Base-by-base conservation (phyloP, 129 eudicot species). In the Helichrysum umbraculigerum region DNA sequence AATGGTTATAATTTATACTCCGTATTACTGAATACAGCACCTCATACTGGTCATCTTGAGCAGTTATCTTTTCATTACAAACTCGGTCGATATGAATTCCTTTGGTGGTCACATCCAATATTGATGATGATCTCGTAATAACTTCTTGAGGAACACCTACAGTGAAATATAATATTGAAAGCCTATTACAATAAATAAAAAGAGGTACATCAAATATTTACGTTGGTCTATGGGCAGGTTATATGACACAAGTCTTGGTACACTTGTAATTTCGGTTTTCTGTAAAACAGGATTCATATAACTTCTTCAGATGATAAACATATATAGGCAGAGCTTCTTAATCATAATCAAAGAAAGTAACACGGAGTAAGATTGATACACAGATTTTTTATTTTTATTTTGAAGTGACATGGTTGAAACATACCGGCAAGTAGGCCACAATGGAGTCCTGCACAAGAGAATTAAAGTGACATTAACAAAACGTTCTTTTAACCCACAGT, bases 351-450 rank as follows among this genome's bases (percentile, higher is more conserved):
- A 20, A 35, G 3, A 19, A 58, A 33, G 14, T 19, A 35, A 14
- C 3, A 29, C 28, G 28, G 12, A 19, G 37, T 30, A 15, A 72
- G 11, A 39, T 20, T 25, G 28, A 25, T 25, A 32, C 32, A 16
- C 32, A 47, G 66, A 25, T 44, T 19, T 10, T 41, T 15, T 39
- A 25, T n/a, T 30, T n/a, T 10, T 21, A 71, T 75, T 75, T 33
- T 70, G 20, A 66, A 8, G 61, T 59, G 37, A 30, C 54, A 71
- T 67, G 41, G 1, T 56, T 33, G 33, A 84, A 54, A 84, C 90
- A 28, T 91, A 94, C 99, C 97, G 3, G 99, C 96, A 68, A 94
- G 97, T 75, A 84, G 71, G 16, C 97, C 98, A 72, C 99, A 94
- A 73, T 94, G 97, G 35, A 91, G 80, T 68, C 99, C 99, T 94